Base-by-base conservation (phyloP, 106 monocot species). In the Vanilla planifolia region DNA sequence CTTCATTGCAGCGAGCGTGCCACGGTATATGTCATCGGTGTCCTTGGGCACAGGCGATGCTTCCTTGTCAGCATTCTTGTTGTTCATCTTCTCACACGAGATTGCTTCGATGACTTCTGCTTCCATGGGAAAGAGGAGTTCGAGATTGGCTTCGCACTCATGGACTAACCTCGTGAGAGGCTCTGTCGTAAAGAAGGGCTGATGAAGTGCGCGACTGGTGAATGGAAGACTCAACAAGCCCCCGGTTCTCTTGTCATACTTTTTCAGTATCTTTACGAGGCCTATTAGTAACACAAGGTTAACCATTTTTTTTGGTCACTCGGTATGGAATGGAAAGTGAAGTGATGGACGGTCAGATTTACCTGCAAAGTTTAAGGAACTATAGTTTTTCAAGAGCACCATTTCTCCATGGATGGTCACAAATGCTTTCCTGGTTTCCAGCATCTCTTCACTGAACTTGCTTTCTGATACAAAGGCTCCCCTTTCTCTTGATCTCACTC, bases 361-460 rank as follows among this genome's bases (percentile, higher is more conserved):
- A 89, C 89, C 94, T 68, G 85, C 83, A 74, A 95, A 95, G 64
- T 95, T 95, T 41, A 95, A 75, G 33, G 94, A 95, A 55, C 94
- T 95, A 36, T 95, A 95, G 63, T 89, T 95, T 73, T 89, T 83
- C 74, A 95, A 35, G 19, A 95, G 89, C 43, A 94, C 89, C 94
- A 95, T 95, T 70, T 95, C 89, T 22, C 94, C 94, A 71, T 95
- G 94, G 34, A 95, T 86, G 59, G 83, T 86, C 22, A 95, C 94
- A 76, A 89, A 95, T 21, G 82, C 94, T 64, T 78, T 86, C 1
- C 86, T 66, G 27, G 90, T 95, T 59, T 95, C 89, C 51, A 89
- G 58, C 82, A 89, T 86, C 58, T 95, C 94, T 32, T 90, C 86
- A 35, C 80, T 83, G 64, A 80, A 83, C 46, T 83, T 70, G 29